These are phyloP conservation scores for Epithemia pelagica DNA, from an alignment of 108 stramenopile genomes.

Conservation along the genomic window DNA sequence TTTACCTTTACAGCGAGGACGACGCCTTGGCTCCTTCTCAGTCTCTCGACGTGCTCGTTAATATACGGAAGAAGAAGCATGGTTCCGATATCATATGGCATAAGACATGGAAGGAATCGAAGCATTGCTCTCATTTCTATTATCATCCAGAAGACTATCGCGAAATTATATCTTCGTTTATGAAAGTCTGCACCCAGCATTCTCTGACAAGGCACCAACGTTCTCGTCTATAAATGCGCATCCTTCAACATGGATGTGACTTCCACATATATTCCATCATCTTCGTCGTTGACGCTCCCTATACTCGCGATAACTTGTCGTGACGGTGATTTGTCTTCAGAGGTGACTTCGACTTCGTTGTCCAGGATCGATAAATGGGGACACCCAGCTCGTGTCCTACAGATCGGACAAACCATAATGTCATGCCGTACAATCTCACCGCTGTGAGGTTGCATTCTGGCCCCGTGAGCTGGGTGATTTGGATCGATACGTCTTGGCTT, in stretches of 20 bases:
- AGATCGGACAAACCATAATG: conserved; percentile 49
- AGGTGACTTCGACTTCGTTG: neutral
- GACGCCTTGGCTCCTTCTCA: conserved; percentile 40
- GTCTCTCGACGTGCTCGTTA: conserved; percentile 34
- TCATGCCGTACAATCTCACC: conserved; percentile 78
- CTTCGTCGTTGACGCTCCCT: neutral
- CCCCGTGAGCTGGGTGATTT: conserved; percentile 30
- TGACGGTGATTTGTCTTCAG: neutral
- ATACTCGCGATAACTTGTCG: neutral
- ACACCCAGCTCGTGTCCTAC: conserved; percentile 39
- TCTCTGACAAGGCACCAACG: neutral
- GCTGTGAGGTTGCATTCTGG: conserved; percentile 38
- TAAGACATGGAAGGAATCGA: conserved; percentile 40
- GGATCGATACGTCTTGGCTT: conserved; percentile 2
- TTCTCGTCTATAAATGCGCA: neutral
- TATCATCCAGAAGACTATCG: conserved; percentile 47
- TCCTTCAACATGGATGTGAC: neutral
- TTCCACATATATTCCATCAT: neutral
- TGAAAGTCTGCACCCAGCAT: conserved; percentile 5
- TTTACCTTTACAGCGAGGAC: conserved; percentile 61
- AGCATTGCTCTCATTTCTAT: conserved; percentile 56
- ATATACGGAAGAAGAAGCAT: conserved; percentile 14
- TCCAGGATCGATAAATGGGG: neutral
- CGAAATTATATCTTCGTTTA: conserved; percentile 5
- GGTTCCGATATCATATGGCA: conserved; percentile 30